Base-by-base conservation (phyloP, 768 basidiomycete genomes). In the Hygrophorus russula region DNA sequence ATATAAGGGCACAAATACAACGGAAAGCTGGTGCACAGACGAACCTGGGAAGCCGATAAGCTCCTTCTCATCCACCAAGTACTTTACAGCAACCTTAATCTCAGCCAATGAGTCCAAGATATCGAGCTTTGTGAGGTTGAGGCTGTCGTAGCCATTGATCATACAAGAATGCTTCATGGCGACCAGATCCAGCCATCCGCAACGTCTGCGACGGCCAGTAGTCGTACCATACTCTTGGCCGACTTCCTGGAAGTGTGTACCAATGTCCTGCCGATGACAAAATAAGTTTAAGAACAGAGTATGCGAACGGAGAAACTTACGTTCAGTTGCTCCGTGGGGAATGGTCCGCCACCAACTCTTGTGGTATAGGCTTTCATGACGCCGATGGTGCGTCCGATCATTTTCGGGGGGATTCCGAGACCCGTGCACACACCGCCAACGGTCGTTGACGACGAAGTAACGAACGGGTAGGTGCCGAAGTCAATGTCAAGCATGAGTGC, bases 281-380 rank as follows among this genome's bases (percentile, higher is more conserved):
- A 15, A 10, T 30, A 14, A 4, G 36, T 6, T 13, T 3, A 27
- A 4, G 32, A 15, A 15, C 30, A 28, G 15, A 35, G n/a, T 20
- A 31, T 40, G 1, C 31, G 36, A 27, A 14, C 30, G n/a, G 9
- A 2, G 39, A 13, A 20, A 66, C 80, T 45, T 39, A 89, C 85
- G 61, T 92, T 84, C 44, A 96, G 73, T 59, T 91, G 88, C 61
- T 99, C 96, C 0, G 88, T 90, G 6, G 96, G 92, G 73, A 99
- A 98, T 3, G 96, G 96, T 0, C 96, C 96, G 31, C 91, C 89
- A n/a, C 96, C 96, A 17, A 99, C 96, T 19, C 96, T 78, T 1
- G 96, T 98, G 13, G 96, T 98, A 62, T 99, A 99, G 0, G 96
- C 96, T 62, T 98, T 99, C 58, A 97, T 70, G 46, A 99, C 96